Evolutionary conservation across 192 early-diverging fungal genomes (phyloP).

Genomic region (Coemansia sp.): DNA sequence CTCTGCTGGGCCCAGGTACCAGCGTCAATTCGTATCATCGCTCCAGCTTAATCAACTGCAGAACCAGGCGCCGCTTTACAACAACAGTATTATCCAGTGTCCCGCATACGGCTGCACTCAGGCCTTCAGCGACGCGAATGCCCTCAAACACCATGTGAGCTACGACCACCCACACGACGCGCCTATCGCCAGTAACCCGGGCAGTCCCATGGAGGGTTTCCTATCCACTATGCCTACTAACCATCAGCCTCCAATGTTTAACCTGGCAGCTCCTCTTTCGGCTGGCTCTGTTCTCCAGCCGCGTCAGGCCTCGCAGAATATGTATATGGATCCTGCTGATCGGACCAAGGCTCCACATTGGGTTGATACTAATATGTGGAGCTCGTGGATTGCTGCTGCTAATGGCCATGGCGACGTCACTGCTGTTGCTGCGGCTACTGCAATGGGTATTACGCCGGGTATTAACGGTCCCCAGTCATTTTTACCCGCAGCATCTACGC

Average conservation of each 20-base stretch:
- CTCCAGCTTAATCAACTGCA: slow-evolving; percentile 10
- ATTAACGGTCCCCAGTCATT: slow-evolving; percentile 41
- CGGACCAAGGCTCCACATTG: slow-evolving; percentile 50
- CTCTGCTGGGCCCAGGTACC: slow-evolving; percentile 12
- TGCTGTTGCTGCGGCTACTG: slow-evolving; percentile 39
- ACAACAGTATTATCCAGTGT: slow-evolving; percentile 27
- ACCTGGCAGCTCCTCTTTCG: slow-evolving; percentile 1
- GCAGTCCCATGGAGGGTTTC: slow-evolving; percentile 35
- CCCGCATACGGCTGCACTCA: slow-evolving; percentile 21
- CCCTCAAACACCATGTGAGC: slow-evolving; percentile 38
- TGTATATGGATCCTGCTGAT: slow-evolving; percentile 15
- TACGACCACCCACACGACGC: slow-evolving; percentile 37
- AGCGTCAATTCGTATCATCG: slow-evolving; percentile 16
- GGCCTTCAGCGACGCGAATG: slow-evolving; percentile 44
- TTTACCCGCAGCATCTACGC: slow-evolving; percentile 12
- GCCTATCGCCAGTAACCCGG: slow-evolving; percentile 31
- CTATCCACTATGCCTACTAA: slow-evolving; percentile 27
- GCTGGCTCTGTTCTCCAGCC: slow-evolving; percentile 9
- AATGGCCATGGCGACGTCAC: slow-evolving; percentile 41
- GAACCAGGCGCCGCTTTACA: neutral
- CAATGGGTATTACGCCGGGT: slow-evolving; percentile 56
- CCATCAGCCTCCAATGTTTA: slow-evolving; percentile 5
- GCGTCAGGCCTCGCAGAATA: slow-evolving; percentile 8
- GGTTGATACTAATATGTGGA: slow-evolving; percentile 40
- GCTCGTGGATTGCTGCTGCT: slow-evolving; percentile 54